Evolutionary conservation across 768 basidiomycete species (phyloP), one percentile per base, ranked within the genome.

Genomic region (Lactarius akahatsu): DNA sequence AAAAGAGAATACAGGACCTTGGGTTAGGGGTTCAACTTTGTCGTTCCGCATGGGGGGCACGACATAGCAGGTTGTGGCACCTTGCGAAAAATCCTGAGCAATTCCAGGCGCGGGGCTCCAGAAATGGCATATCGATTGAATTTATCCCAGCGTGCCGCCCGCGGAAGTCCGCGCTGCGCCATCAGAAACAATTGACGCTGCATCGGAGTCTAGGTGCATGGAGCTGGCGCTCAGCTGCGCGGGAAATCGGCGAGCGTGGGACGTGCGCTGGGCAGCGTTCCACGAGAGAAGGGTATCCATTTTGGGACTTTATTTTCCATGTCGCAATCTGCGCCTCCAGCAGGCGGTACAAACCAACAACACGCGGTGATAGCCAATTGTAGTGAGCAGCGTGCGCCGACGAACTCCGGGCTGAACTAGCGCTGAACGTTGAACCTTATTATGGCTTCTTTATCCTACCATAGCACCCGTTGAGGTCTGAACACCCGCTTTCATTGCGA

Each of bases 71-170:
- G 47, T 50, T 59, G 59, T 57, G 20, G 13, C 36, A 26, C 8
- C 20, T 1, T 32, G 28, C 7, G 63, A 55, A 26, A 0, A 23
- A 57, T 32, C 10, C 20, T 9, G 16, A 41, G 28, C 61, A 7
- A 20, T 15, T 30, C 66, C 57, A 55, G 57, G 57, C 41, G 23
- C 40, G 34, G 32, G 41, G 62, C 47, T 59, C 66, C 40, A 16
- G 4, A 59, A 59, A 45, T 3, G 50, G 62, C 20, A 59, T 63
- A 67, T 63, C 62, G 57, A 63, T 67, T 23, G 57, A 38, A 59
- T 62, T 38, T 32, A 50, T 57, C 32, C 8, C 66, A 67, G 66
- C 66, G 62, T 55, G 11, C 10, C n/a, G 57, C 63, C 66, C 66
- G 66, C 62, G 66, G 57, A 41, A 20, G 40, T 32, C 23, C 36